Evolutionary conservation across 768 basidiomycete species (phyloP).

Genomic region (Mycena galericulata): DNA sequence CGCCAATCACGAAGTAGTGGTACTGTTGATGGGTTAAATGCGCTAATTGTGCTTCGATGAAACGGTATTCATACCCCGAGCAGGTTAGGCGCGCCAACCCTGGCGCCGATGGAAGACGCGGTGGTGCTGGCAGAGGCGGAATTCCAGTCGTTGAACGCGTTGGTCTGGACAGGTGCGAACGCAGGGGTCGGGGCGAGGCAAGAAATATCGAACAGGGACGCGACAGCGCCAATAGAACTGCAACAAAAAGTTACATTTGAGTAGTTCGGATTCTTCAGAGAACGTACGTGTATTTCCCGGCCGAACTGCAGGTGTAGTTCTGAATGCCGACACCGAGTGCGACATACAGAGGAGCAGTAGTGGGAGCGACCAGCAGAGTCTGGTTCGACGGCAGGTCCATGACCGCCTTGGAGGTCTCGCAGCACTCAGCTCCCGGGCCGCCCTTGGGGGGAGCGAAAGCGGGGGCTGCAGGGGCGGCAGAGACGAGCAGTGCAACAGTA

Average conservation of each 20-base stretch:
- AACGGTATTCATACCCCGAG: constrained; percentile 21
- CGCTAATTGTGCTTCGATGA: neutral
- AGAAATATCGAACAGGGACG: constrained; percentile 54
- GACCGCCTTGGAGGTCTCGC: constrained; percentile 39
- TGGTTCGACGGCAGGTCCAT: constrained; percentile 44
- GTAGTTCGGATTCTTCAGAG: neutral
- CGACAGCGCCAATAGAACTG: constrained; percentile 41
- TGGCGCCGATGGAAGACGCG: constrained; percentile 19
- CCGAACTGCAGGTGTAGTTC: constrained; percentile 55
- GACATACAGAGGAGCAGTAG: constrained; percentile 51
- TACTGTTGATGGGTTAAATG: constrained; percentile 26
- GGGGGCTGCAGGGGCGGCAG: constrained; percentile 34
- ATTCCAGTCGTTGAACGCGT: constrained; percentile 37
- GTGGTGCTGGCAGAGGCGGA: constrained; percentile 25
- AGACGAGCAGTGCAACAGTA: constrained; percentile 34
- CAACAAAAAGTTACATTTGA: constrained; percentile 29
- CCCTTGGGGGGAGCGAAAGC: too few species aligned
- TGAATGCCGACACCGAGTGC: constrained; percentile 57
- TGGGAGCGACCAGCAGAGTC: constrained; percentile 50
- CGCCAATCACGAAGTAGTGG: constrained; percentile 57
- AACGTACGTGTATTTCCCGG: constrained; percentile 51
- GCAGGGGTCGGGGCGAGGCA: constrained; percentile 46
- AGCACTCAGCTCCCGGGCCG: too few species aligned
- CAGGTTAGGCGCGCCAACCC: constrained; percentile 8
- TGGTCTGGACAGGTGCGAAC: constrained; percentile 37